Percentiles rank a stretch among this genome's conserved stretches.
Conservation (phyloP, 2,329 filamentous ascomycete genomes). For the Ophiosphaerella herpotricha region DNA sequence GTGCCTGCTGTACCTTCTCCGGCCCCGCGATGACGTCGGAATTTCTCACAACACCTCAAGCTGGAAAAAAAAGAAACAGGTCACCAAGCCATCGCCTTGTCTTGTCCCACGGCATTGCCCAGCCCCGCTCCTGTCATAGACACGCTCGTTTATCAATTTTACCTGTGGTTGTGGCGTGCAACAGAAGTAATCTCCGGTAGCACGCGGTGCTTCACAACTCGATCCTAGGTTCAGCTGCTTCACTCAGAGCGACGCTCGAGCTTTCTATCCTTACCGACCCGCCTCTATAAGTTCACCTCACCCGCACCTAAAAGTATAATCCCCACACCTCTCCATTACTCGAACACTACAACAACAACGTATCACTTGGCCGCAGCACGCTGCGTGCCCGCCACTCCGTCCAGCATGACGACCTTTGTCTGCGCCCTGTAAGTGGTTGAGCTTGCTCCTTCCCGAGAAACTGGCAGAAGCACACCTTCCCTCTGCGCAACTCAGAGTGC, state of each 20-base stretch:
- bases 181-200: background rate
- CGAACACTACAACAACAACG: constrained; percentile 2
- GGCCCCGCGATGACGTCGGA: constrained; percentile 11
- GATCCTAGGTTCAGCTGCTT: background rate
- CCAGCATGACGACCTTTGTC: constrained; percentile 63
- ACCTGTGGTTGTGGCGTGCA: background rate
- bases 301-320: background rate
- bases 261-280: constrained; percentile 2
- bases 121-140: background rate
- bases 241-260: background rate
- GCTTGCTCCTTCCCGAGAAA: background rate
- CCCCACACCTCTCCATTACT: constrained; percentile 7
- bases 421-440: constrained; percentile 61
- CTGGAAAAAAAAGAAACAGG: constrained; percentile 4
- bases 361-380: background rate
- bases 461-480: background rate
- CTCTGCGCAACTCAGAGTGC: background rate
- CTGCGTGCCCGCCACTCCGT: constrained; percentile 10
- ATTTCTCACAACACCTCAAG: constrained; percentile 3
- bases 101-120: background rate
- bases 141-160: constrained; percentile 3
- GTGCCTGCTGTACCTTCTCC: background rate
- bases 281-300: background rate
- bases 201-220: constrained; percentile 1
- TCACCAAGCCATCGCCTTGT: background rate